A percentile compares a stretch with the other conserved stretches of the same genome.
Conservation (phyloP, 164 flowering plant species). For the Pachysandra terminalis region DNA sequence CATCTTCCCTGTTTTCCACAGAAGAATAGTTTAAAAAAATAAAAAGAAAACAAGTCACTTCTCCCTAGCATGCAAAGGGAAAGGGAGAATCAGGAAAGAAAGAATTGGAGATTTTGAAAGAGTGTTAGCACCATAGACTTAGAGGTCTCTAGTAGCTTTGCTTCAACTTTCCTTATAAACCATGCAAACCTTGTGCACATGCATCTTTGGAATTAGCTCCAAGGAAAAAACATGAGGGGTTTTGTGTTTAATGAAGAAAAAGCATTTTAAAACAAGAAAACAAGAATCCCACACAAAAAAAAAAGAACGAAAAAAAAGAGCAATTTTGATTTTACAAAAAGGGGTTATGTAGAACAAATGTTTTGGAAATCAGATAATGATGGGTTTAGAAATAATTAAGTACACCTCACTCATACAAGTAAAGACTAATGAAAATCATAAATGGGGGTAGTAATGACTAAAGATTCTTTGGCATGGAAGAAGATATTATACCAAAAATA, state of each 20-base stretch:
- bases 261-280: not conserved
- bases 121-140: slow-evolving; percentile 12
- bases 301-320: not conserved
- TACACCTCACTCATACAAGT: not conserved
- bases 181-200: not conserved
- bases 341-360: not conserved
- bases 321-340: not conserved
- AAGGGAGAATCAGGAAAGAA: not conserved
- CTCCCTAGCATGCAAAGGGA: no score
- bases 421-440: not conserved
- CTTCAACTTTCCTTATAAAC: not conserved
- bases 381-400: no score
- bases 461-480: no score
- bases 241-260: not conserved
- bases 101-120: not conserved
- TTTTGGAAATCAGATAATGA: not conserved
- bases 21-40: not conserved
- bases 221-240: not conserved
- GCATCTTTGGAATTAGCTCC: slow-evolving; percentile 6
- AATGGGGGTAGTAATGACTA: no score
- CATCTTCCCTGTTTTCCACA: slow-evolving; percentile 2
- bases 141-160: not conserved
- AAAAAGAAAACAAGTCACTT: no score
- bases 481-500: no score
- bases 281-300: not conserved